Percentiles rank a stretch among this genome's conserved stretches.
These are phyloP conservation scores for Boechera stricta DNA, from an alignment of 345 rosid species.

Conservation along the genomic window DNA sequence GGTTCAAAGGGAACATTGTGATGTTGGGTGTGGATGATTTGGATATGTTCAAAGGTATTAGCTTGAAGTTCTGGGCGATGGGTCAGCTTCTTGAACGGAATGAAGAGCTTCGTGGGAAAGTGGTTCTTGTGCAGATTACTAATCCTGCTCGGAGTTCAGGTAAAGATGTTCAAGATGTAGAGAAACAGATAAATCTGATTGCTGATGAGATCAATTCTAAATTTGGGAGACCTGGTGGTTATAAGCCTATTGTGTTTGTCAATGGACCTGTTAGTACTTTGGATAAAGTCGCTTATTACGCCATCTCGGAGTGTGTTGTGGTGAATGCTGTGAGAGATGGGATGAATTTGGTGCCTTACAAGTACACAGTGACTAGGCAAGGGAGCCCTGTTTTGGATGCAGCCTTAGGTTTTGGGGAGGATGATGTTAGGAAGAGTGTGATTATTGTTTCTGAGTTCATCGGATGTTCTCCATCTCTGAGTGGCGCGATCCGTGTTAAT, in stretches of 20 bases:
- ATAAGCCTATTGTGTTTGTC: constrained; percentile 65
- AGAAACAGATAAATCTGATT: constrained; percentile 49
- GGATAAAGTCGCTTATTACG: constrained; percentile 73
- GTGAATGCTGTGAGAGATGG: constrained; percentile 89
- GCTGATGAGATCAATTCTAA: constrained; percentile 58
- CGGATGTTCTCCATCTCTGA: constrained; percentile 89
- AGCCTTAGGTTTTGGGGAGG: constrained; percentile 56
- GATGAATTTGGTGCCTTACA: constrained; percentile 86
- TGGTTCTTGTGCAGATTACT: constrained; percentile 72
- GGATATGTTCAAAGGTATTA: constrained; percentile 80
- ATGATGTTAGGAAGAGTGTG: constrained; percentile 59
- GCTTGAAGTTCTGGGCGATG: constrained; percentile 74
- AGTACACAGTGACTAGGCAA: constrained; percentile 76
- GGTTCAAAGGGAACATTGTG: constrained; percentile 56
- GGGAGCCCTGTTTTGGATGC: constrained; percentile 65
- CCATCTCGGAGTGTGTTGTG: constrained; percentile 74
- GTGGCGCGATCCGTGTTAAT: constrained; percentile 87
- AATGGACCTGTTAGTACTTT: constrained; percentile 59
- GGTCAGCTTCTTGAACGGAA: constrained; percentile 63
- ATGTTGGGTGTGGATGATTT: constrained; percentile 83
- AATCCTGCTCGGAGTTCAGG: constrained; percentile 87
- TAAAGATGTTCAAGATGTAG: constrained; percentile 69
- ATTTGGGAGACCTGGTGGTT: constrained; percentile 62
- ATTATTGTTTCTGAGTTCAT: constrained; percentile 85
- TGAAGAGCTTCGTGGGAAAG: constrained; percentile 54